phyloP scores from a whole-genome alignment of 2,329 filamentous ascomycete genomes.

The Clonostachys rhizophaga region DNA sequence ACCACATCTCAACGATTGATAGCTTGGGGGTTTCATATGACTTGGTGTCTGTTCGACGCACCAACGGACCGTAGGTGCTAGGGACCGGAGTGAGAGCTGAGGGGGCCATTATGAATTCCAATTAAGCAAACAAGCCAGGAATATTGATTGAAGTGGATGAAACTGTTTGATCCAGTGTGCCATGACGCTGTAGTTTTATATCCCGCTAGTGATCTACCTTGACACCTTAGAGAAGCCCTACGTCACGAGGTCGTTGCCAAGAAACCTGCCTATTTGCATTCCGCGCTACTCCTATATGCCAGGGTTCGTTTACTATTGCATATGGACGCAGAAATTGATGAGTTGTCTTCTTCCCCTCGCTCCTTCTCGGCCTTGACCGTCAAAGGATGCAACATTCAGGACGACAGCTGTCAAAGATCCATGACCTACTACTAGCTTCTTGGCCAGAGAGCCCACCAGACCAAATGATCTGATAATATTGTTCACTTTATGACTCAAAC shows the following conservation, averaged over 20 bases:
- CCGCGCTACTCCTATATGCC: too few species aligned
- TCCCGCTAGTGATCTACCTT: too few species aligned
- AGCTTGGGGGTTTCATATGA: slow-evolving; percentile 2
- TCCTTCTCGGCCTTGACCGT: neutral
- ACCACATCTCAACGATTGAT: slow-evolving; percentile 3
- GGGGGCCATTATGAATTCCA: too few species aligned
- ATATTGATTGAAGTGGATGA: too few species aligned
- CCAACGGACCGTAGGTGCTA: neutral
- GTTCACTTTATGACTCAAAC: neutral
- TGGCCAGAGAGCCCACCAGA: neutral
- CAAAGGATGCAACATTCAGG: neutral
- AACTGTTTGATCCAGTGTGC: too few species aligned
- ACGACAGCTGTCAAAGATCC: neutral
- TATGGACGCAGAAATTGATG: too few species aligned
- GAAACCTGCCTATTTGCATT: too few species aligned
- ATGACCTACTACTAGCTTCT: neutral
- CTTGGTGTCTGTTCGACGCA: neutral
- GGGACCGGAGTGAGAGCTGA: neutral
- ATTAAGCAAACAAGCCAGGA: too few species aligned
- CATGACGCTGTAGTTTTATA: too few species aligned
- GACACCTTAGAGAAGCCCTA: too few species aligned
- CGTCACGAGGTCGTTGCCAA: too few species aligned
- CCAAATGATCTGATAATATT: neutral
- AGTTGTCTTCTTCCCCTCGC: neutral
- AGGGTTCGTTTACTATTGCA: too few species aligned